These are phyloP conservation scores for Cladosporium sp. DNA, from an alignment of 2,329 filamentous ascomycete genomes.

Conservation along the genomic window DNA sequence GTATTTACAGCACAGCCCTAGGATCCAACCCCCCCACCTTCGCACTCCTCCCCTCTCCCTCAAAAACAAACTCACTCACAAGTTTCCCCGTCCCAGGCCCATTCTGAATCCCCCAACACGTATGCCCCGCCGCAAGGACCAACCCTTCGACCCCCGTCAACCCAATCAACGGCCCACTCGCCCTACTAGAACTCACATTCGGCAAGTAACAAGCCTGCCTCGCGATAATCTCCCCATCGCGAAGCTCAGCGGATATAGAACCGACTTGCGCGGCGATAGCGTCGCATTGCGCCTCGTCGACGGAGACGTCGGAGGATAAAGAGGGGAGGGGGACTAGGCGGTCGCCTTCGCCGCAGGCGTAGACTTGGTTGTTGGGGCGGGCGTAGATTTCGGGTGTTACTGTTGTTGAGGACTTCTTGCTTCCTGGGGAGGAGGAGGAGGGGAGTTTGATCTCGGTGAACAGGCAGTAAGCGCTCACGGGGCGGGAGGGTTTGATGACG, in stretches of 20 bases:
- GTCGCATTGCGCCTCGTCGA: slow-evolving; percentile 75
- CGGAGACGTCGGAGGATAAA: slow-evolving; percentile 71
- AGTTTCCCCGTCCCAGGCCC: slow-evolving; percentile 70
- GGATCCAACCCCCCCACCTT: slow-evolving; percentile 45
- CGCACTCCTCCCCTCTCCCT: slow-evolving; percentile 45
- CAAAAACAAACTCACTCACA: slow-evolving; percentile 49
- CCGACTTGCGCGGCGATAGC: slow-evolving; percentile 80
- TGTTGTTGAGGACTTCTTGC: slow-evolving; percentile 48
- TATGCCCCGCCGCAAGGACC: slow-evolving; percentile 84
- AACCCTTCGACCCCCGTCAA: slow-evolving; percentile 71
- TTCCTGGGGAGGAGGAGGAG: slow-evolving; percentile 34
- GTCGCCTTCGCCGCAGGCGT: slow-evolving; percentile 92
- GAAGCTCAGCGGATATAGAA: slow-evolving; percentile 53
- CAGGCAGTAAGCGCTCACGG: slow-evolving; percentile 71
- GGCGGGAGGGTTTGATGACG: slow-evolving; percentile 57
- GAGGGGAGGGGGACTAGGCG: slow-evolving; percentile 70
- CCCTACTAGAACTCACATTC: slow-evolving; percentile 55
- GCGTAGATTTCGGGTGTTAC: slow-evolving; percentile 94
- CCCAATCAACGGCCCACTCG: slow-evolving; percentile 72
- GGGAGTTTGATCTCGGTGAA: slow-evolving; percentile 80
- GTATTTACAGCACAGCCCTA: slow-evolving; percentile 25
- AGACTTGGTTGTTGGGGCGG: slow-evolving; percentile 82
- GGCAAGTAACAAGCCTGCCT: slow-evolving; percentile 94
- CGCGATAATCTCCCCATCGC: slow-evolving; percentile 60
- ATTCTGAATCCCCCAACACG: slow-evolving; percentile 98